Evolutionary conservation across 306 rosid genomes (phyloP).

Genomic region (Fragaria vesca): DNA sequence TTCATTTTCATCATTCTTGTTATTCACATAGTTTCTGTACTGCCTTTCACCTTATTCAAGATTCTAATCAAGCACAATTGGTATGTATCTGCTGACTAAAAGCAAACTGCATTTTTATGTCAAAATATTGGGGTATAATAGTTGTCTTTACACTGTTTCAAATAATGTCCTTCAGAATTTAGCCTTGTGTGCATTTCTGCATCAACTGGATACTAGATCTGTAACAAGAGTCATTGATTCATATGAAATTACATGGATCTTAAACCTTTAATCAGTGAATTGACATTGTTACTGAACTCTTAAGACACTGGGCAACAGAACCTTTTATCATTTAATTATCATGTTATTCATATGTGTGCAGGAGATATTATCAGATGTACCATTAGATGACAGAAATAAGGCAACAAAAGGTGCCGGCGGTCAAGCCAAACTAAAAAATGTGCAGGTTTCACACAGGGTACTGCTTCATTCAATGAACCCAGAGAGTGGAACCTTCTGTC

Average conservation of each 20-base stretch:
- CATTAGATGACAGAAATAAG: conserved; percentile 64
- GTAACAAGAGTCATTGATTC: neutral
- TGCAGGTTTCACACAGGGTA: conserved; percentile 87
- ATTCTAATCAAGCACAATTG: neutral
- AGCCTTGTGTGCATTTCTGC: neutral
- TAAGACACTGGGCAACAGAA: neutral
- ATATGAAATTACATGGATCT: neutral
- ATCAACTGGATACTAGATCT: neutral
- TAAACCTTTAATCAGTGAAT: neutral
- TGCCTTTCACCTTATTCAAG: neutral
- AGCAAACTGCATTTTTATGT: conserved; percentile 1
- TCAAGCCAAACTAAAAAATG: conserved; percentile 53
- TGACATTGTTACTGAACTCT: neutral
- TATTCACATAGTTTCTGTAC: neutral
- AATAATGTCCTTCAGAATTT: neutral
- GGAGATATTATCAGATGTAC: conserved; percentile 78
- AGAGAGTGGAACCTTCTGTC: conserved; percentile 21
- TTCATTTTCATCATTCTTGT: neutral
- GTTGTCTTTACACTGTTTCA: neutral
- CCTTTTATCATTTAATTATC: neutral
- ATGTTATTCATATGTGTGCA: conserved; percentile 38
- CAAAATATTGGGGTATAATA: neutral
- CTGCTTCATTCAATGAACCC: conserved; percentile 18
- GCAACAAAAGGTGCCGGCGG: conserved; percentile 40
- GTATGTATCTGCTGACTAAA: neutral